Conservation (phyloP, 345 rosid species). For the Melaleuca alternifolia region DNA sequence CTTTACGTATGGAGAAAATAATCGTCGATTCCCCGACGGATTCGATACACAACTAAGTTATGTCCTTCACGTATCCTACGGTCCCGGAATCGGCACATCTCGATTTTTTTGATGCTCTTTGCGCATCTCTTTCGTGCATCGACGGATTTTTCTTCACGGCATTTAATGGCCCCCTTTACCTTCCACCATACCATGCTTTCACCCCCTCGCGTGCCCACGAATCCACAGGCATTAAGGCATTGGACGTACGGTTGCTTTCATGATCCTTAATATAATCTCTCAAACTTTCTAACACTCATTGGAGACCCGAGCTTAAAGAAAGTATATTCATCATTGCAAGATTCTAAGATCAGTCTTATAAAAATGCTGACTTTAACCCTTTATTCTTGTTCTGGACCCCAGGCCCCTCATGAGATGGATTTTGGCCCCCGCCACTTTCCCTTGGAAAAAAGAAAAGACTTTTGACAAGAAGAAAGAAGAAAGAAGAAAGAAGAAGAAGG, state of each 20-base stretch:
- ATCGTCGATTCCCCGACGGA: no score
- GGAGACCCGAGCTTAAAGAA: background rate
- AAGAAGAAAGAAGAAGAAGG: no score
- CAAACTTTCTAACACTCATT: background rate
- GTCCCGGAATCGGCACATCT: background rate
- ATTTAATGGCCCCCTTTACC: background rate
- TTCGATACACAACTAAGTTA: no score
- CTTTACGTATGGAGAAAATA: no score
- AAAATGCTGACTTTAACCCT: background rate
- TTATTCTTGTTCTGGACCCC: background rate
- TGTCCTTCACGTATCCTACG: background rate
- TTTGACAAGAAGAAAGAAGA: rapidly evolving
- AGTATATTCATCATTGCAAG: background rate
- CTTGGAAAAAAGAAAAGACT: background rate
- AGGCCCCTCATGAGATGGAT: background rate
- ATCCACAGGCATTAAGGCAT: background rate
- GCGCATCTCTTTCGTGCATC: background rate
- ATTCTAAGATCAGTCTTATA: background rate
- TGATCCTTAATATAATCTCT: background rate
- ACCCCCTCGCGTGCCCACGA: background rate
- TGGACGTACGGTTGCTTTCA: background rate
- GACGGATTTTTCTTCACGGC: background rate
- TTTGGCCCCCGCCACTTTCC: background rate
- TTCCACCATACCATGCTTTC: background rate
- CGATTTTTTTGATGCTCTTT: background rate